Evolutionary conservation across 805 yeast species (phyloP).

Genomic region (Clavispora santaluciae): DNA sequence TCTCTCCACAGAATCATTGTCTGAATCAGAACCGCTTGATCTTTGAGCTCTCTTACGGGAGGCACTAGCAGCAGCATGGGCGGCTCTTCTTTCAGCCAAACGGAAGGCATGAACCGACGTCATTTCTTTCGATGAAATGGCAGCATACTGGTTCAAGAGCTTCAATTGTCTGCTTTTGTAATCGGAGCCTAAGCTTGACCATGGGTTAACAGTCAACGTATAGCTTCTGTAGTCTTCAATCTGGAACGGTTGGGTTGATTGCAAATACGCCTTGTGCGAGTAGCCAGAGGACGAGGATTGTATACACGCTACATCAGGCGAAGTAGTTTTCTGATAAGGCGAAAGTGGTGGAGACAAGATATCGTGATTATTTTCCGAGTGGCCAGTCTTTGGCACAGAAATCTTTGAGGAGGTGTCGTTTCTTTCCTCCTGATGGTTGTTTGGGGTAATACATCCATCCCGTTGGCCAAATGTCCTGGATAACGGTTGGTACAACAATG

Average conservation of each 20-base stretch:
- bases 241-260: slow-evolving; percentile 36
- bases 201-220: slow-evolving; percentile 48
- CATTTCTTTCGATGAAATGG: slow-evolving; percentile 18
- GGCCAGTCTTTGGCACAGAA: background rate
- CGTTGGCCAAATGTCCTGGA: slow-evolving; percentile 25
- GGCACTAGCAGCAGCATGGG: slow-evolving; percentile 5
- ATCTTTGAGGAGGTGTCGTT: slow-evolving; percentile 4
- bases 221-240: slow-evolving; percentile 43
- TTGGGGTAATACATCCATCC: slow-evolving; percentile 32
- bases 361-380: slow-evolving; percentile 9
- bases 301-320: slow-evolving; percentile 8
- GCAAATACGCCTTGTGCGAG: slow-evolving; percentile 16
- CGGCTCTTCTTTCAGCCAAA: slow-evolving; percentile 8
- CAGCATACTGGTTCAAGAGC: slow-evolving; percentile 51
- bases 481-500: slow-evolving; percentile 31
- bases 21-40: slow-evolving; percentile 26
- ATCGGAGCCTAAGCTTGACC: slow-evolving; percentile 39
- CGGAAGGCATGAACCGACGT: background rate
- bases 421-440: slow-evolving; percentile 8
- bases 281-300: slow-evolving; percentile 1
- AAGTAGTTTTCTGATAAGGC: slow-evolving; percentile 15
- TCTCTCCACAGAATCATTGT: slow-evolving; percentile 38
- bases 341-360: slow-evolving; percentile 27
- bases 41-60: slow-evolving; percentile 6
- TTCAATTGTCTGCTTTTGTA: slow-evolving; percentile 46